phyloP scores from a whole-genome alignment of 2,329 filamentous ascomycete species.

The Venturia nashicola region DNA sequence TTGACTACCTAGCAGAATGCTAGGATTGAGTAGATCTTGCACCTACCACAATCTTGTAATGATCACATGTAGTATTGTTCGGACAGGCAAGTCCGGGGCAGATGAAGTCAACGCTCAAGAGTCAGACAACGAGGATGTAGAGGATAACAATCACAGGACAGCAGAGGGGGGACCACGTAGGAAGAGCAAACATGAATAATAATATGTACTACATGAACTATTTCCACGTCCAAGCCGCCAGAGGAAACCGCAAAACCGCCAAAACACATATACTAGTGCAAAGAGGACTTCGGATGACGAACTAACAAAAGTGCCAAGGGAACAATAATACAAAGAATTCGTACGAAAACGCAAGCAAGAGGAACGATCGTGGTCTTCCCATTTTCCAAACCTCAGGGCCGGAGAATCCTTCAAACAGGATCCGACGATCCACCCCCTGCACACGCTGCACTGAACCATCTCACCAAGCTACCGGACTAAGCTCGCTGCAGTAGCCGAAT shows the following conservation, averaged over 20 bases:
- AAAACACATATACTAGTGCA: not conserved
- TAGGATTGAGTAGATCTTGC: too few species aligned
- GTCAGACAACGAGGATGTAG: too few species aligned
- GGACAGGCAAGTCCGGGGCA: too few species aligned
- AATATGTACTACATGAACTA: not conserved
- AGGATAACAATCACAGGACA: too few species aligned
- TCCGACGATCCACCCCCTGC: not conserved
- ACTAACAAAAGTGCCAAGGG: not conserved
- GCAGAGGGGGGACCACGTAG: not conserved
- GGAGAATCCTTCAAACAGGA: not conserved
- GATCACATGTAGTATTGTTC: too few species aligned
- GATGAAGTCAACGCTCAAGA: too few species aligned
- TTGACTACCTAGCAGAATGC: too few species aligned
- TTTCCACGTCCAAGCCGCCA: not conserved
- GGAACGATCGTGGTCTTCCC: not conserved
- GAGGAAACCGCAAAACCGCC: not conserved
- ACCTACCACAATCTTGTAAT: too few species aligned
- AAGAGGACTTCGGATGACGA: not conserved
- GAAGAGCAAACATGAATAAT: not conserved
- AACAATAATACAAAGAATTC: not conserved
- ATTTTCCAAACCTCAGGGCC: not conserved
- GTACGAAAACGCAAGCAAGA: not conserved
- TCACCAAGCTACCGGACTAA: not conserved
- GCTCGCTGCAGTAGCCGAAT: slow-evolving; percentile 27
- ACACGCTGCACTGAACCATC: not conserved